Conservation (phyloP, 805 yeast species). For the Monosporozyma solicola region DNA sequence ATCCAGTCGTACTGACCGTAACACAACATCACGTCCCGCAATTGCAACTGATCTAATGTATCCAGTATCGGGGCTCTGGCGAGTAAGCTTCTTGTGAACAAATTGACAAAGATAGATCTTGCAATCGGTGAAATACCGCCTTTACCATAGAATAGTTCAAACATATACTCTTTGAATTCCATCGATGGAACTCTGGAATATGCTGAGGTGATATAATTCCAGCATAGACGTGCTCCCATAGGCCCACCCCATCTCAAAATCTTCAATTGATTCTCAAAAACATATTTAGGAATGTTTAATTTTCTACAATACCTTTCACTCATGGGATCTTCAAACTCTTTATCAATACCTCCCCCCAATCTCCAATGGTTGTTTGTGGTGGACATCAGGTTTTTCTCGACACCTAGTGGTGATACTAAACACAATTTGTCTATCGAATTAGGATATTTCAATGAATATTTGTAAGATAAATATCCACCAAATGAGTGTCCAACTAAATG, state of each 20-base stretch:
- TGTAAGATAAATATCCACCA: constrained; percentile 64
- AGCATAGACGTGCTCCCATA: constrained; percentile 32
- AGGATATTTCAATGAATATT: constrained; percentile 54
- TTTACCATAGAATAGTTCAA: constrained; percentile 12
- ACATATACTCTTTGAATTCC: constrained; percentile 21
- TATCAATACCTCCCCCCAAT: constrained; percentile 12
- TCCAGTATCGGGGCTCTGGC: constrained; percentile 59
- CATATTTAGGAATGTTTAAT: constrained; percentile 22
- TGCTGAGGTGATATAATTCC: constrained; percentile 27
- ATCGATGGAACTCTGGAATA: constrained; percentile 23
- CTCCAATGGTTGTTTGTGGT: constrained; percentile 29
- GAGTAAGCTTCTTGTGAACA: constrained; percentile 31
- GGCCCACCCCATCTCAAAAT: constrained; percentile 39
- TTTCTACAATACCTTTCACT: constrained; percentile 29
- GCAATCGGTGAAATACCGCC: constrained; percentile 7
- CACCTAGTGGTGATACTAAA: constrained; percentile 68
- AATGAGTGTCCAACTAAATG: constrained; percentile 70
- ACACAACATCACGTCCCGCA: constrained; percentile 30
- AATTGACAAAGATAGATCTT: constrained; percentile 18
- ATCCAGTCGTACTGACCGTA: constrained; percentile 73
- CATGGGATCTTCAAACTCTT: constrained; percentile 36
- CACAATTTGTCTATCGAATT: constrained; percentile 44
- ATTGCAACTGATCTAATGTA: constrained; percentile 34
- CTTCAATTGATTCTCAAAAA: constrained; percentile 34
- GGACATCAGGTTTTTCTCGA: constrained; percentile 59